Base-by-base conservation (phyloP, 163 green algal genomes). In the Scenedesmus sp. region DNA sequence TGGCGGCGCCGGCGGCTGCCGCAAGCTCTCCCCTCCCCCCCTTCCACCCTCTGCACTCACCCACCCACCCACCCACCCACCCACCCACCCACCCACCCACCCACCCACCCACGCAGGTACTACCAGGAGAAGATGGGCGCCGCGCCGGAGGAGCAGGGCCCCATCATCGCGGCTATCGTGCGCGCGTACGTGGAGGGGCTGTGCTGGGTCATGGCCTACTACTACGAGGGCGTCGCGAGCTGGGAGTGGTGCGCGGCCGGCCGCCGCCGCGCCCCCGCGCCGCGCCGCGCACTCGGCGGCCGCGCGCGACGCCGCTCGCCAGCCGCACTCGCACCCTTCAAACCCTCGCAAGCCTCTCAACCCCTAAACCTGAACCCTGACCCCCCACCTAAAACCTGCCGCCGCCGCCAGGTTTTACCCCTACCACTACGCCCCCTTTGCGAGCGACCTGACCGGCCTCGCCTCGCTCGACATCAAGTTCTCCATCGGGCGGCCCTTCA, bases 361-460 rank as follows among this genome's bases (percentile, higher is more conserved):
- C n/a, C n/a, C n/a, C n/a, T n/a, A n/a, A n/a, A n/a, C n/a, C n/a
- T n/a, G n/a, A n/a, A n/a, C n/a, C n/a, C n/a, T n/a, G n/a, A n/a
- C n/a, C n/a, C n/a, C n/a, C n/a, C n/a, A n/a, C n/a, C n/a, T n/a
- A n/a, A n/a, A n/a, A n/a, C n/a, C n/a, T n/a, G n/a, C n/a, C 39
- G 7, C 58, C 26, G 15, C 29, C 36, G 29, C 28, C 80, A 84
- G 90, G 90, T 99, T 95, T 87, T 97, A 94, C 80, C 96, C 96
- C 18, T 96, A 95, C 86, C 95, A 99, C 87, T 99, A 98, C 77
- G 94, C 96, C 2, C 96, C 96, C 42, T 98, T 98, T 87, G 90
- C 92, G 22, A 94, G 88, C 0, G 96, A 99, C 82, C 84, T 98
- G 34, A 58, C 82, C 6, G 54, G 88, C 77, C 73, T 97, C 34